These are phyloP conservation scores for Candida pini DNA, from an alignment of 805 yeast species.

Conservation along the genomic window DNA sequence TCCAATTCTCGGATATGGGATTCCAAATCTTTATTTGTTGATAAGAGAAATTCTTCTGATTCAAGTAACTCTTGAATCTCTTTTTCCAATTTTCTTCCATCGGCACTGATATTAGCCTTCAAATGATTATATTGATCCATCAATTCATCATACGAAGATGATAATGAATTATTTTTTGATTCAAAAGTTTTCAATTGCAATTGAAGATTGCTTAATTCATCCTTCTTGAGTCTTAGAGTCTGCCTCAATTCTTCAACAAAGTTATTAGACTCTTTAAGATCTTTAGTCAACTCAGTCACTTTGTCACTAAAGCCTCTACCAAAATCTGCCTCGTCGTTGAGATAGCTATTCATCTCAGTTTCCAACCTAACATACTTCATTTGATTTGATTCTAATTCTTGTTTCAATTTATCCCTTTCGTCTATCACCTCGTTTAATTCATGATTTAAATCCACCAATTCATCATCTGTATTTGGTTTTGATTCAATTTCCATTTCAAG, in stretches of 20 bases:
- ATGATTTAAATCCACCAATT: constrained; percentile 10
- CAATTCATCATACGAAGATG: constrained; percentile 25
- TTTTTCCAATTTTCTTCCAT: too few species aligned
- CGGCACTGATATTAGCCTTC: not conserved
- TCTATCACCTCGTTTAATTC: constrained; percentile 6
- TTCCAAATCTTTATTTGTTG: not conserved
- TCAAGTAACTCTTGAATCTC: too few species aligned
- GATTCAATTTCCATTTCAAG: too few species aligned
- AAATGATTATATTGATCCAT: constrained; percentile 18
- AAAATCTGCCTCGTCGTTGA: constrained; percentile 4
- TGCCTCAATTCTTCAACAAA: constrained; percentile 20
- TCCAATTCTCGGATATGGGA: not conserved
- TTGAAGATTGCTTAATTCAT: constrained; percentile 9
- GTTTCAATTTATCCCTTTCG: constrained; percentile 12
- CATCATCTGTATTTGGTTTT: constrained; percentile 5
- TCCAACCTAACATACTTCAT: constrained; percentile 9
- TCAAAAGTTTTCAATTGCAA: constrained; percentile 20
- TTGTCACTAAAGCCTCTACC: too few species aligned
- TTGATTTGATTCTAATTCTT: too few species aligned
- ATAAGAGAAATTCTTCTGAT: too few species aligned
- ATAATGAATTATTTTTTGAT: constrained; percentile 26
- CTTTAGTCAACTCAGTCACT: constrained; percentile 4
- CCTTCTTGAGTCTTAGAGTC: too few species aligned
- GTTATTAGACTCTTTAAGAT: constrained; percentile 10
- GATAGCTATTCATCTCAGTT: constrained; percentile 2